These are phyloP conservation scores for Calocera viscosa DNA, from an alignment of 768 basidiomycete genomes.

Conservation along the genomic window DNA sequence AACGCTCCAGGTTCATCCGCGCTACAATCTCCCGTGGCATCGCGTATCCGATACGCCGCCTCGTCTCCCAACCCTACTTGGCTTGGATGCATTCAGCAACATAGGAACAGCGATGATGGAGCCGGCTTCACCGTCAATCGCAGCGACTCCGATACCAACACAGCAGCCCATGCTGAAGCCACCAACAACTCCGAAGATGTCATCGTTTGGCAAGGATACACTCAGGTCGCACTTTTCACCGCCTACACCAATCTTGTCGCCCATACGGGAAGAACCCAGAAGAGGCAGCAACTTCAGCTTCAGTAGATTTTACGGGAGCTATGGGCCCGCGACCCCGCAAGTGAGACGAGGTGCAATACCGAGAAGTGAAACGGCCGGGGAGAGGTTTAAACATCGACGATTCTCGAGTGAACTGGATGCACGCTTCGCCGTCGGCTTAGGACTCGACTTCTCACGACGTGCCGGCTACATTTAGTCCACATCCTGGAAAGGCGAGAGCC, in stretches of 20 bases:
- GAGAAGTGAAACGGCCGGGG: not conserved
- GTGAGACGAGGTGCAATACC: not conserved
- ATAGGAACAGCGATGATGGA: not conserved
- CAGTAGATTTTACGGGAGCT: constrained; percentile 4
- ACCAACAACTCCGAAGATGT: not conserved
- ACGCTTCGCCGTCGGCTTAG: not conserved
- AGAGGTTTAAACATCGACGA: not conserved
- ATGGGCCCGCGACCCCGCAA: not conserved
- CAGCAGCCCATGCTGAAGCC: not conserved
- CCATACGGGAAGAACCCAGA: not conserved
- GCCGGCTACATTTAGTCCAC: not conserved
- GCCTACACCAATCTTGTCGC: not conserved
- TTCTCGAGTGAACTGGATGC: not conserved
- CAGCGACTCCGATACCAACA: not conserved
- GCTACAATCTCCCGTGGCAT: not conserved
- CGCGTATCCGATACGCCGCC: constrained; percentile 4
- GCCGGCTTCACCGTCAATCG: not conserved
- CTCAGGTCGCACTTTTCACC: constrained; percentile 1
- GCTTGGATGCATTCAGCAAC: not conserved
- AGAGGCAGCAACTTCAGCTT: not conserved
- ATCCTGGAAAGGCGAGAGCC: not conserved
- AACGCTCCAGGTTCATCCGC: not conserved
- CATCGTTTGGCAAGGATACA: not conserved
- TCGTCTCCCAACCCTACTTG: not conserved
- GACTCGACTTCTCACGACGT: not conserved